phyloP scores from a whole-genome alignment of 495 filamentous ascomycete genomes.

The Bombardia bombarda region DNA sequence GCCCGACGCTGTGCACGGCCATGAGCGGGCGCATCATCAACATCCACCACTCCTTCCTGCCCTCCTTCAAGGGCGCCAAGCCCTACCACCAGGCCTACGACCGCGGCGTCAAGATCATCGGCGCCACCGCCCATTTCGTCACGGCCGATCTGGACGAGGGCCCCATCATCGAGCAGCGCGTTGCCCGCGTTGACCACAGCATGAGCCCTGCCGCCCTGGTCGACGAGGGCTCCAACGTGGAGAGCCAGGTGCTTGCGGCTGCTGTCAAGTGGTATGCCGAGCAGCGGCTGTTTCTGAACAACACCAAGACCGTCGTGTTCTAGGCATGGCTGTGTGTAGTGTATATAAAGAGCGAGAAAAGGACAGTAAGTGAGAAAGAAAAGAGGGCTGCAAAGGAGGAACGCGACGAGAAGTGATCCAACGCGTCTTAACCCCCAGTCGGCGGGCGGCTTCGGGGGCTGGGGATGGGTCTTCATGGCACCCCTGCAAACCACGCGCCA shows the following conservation, averaged over 20 bases:
- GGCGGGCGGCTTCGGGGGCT: too few species aligned
- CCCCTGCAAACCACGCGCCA: too few species aligned
- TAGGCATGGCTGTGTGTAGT: too few species aligned
- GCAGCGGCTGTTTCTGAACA: conserved; percentile 62
- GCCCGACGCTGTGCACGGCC: conserved; percentile 56
- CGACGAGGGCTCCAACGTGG: conserved; percentile 65
- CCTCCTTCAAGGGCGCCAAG: conserved; percentile 72
- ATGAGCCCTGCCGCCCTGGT: conserved; percentile 65
- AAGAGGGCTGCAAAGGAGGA: too few species aligned
- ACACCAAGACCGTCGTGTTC: conserved; percentile 70
- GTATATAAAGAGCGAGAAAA: too few species aligned
- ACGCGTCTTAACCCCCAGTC: too few species aligned
- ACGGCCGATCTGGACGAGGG: conserved; percentile 70
- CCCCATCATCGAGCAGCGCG: conserved; percentile 72
- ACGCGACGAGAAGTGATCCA: too few species aligned
- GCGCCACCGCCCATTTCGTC: conserved; percentile 70
- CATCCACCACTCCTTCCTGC: conserved; percentile 74
- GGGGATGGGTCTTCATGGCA: too few species aligned
- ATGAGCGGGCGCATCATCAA: conserved; percentile 75
- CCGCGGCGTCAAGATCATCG: conserved; percentile 71
- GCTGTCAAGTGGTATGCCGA: conserved; percentile 70
- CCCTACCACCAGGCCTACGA: conserved; percentile 76
- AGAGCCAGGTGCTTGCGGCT: conserved; percentile 63
- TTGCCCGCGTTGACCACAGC: conserved; percentile 58
- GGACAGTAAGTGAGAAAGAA: too few species aligned